Evolutionary conservation across 2,329 filamentous ascomycete species (phyloP).

Genomic region (Penicillium sp.): DNA sequence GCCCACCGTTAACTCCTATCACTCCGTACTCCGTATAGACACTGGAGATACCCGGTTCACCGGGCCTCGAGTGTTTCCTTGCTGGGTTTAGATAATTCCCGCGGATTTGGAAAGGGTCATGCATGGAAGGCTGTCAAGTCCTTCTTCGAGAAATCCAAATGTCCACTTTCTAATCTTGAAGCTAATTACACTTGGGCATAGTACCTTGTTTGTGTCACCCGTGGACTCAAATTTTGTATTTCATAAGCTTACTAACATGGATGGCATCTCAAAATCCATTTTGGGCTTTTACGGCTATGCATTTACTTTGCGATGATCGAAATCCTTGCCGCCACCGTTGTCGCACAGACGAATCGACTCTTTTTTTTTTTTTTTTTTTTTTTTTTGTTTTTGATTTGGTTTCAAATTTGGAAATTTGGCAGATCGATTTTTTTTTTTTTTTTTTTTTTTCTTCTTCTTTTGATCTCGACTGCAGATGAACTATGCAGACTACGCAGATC

Average conservation of each 20-base stretch:
- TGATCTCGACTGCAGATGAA: not conserved
- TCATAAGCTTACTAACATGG: not conserved
- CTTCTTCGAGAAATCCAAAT: slow-evolving; percentile 20
- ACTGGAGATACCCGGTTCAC: not conserved
- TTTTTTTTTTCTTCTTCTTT: not conserved
- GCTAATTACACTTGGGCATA: not conserved
- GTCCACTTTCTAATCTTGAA: slow-evolving; percentile 6
- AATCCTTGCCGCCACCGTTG: slow-evolving; percentile 26
- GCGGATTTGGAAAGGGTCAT: slow-evolving; percentile 12
- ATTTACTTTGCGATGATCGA: not conserved
- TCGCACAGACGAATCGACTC: slow-evolving; percentile 28
- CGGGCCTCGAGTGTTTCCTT: slow-evolving; percentile 10
- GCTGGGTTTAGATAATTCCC: slow-evolving; percentile 10
- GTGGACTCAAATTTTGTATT: not conserved
- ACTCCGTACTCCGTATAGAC: not conserved
- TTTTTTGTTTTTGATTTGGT: not conserved
- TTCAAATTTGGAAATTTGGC: not conserved
- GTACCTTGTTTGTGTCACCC: slow-evolving; percentile 10
- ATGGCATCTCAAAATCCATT: not conserved
- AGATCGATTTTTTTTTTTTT: not conserved
- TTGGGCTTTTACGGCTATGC: slow-evolving; percentile 15
- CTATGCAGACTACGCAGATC: not conserved
- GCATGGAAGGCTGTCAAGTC: slow-evolving; percentile 30
- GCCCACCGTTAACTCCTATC: not conserved
- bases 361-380: not conserved